Base-by-base conservation (phyloP, 2,329 filamentous ascomycete genomes). In the Calonectria pseudoturangicola region DNA sequence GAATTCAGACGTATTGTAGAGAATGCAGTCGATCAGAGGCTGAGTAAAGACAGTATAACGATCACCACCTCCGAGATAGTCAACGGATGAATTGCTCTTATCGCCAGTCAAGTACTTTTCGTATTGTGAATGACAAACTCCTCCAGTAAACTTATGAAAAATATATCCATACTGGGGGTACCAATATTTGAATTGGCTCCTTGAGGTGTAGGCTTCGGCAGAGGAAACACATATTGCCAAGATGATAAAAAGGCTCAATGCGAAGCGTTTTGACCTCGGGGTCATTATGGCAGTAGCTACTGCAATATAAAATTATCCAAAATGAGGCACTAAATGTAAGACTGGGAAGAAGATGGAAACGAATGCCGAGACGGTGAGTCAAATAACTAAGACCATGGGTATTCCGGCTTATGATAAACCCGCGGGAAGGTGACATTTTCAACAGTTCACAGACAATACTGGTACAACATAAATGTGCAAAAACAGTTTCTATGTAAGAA, bases 1-100 rank as follows among this genome's bases (percentile, higher is more conserved):
- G 15, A 48, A 69, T 41, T 68, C 66, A 12, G 51, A 68, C 9
- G 30, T 71, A 28, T 33, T 28, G 33, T 43, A 25, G 33, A 72
- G 70, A 28, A 72, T 72, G 33, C 70, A 69, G n/a, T 72, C 48
- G 30, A 72, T 33, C 13, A 72, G 56, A 3, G 70, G 66, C n/a
- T 72, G 70, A 18, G 70, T 69, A 25, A 72, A 48, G 2, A 30
- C 56, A 21, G 66, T 65, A 25, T 65, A 72, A 1, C 45, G 33
- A 58, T 43, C 70, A 25, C 48, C 70, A 13, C 70, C 70, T 3
- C 28, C 66, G 3, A 65, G 50, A 18, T 56, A 65, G 13, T 72
- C 51, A n/a, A 72, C 65, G 6, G 64, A 9, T 12, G 66, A 45
- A 9, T 64, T 21, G 8, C 45, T 69, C 43, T 65, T 68, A 1